A percentile compares a stretch with the other conserved stretches of the same genome.
Evolutionary conservation across 2,329 filamentous ascomycete genomes (phyloP).

Genomic region (Talaromyces sp.): DNA sequence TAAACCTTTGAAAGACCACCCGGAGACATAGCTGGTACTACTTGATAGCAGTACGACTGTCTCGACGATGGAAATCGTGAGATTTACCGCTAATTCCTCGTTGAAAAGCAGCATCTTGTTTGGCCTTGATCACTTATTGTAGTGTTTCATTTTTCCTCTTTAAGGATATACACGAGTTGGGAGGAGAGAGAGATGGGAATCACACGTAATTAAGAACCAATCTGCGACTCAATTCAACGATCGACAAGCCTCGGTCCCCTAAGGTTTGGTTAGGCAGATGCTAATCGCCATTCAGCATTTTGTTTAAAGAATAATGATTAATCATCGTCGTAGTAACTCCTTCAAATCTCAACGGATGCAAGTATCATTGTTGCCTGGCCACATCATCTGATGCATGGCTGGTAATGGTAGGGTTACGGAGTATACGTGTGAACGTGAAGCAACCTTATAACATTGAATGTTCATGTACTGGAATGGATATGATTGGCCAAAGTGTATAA

Average conservation of each 20-base stretch:
- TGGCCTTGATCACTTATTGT: background rate
- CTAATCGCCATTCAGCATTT: background rate
- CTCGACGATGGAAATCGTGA: conserved; percentile 28
- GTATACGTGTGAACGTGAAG: background rate
- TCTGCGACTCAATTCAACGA: background rate
- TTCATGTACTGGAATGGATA: background rate
- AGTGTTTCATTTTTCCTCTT: background rate
- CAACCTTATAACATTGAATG: background rate
- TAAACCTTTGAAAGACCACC: conserved; percentile 26
- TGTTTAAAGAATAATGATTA: too few species aligned
- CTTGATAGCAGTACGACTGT: conserved; percentile 27
- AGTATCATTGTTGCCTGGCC: background rate
- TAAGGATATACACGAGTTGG: background rate
- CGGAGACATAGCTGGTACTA: conserved; percentile 22
- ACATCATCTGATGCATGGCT: background rate
- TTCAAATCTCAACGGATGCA: too few species aligned
- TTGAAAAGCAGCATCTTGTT: conserved; percentile 15
- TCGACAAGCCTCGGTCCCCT: conserved; percentile 4
- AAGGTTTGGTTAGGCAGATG: background rate
- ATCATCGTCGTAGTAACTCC: too few species aligned
- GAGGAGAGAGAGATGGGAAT: background rate
- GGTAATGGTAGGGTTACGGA: background rate
- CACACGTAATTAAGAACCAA: background rate
- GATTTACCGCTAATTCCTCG: conserved; percentile 19
- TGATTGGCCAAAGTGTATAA: background rate